Conservation (phyloP, 805 yeast species). For the Sugiyamaella valdiviana region DNA sequence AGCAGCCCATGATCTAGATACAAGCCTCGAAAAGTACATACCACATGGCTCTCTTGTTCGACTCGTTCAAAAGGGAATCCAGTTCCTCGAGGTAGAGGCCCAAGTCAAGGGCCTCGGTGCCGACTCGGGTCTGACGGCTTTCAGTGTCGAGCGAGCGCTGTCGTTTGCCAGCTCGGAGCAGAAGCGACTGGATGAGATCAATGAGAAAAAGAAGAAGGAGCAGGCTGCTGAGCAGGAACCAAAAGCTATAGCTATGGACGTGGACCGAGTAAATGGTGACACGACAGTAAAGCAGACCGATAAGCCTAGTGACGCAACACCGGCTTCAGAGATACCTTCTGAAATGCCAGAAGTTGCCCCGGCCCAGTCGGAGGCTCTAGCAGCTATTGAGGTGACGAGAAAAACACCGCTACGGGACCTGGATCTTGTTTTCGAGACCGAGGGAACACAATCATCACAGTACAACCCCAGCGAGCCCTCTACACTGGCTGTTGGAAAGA, state of each 20-base stretch:
- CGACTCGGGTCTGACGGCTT: neutral
- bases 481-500: slow-evolving; percentile 12
- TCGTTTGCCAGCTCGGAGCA: neutral
- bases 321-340: neutral
- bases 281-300: too few relatives aligned
- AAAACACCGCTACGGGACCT: slow-evolving; percentile 2
- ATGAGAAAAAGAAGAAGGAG: neutral
- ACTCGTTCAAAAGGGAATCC: slow-evolving; percentile 78
- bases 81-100: slow-evolving; percentile 66
- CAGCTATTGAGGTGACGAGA: neutral
- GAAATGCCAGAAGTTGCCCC: neutral
- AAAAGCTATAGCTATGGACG: neutral
- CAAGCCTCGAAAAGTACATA: slow-evolving; percentile 42
- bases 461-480: slow-evolving; percentile 8
- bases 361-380: too few relatives aligned
- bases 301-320: too few relatives aligned
- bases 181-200: slow-evolving; percentile 1
- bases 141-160: slow-evolving; percentile 5
- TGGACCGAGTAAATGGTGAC: too few relatives aligned
- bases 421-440: neutral
- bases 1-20: slow-evolving; percentile 51
- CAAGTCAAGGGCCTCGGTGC: slow-evolving; percentile 34
- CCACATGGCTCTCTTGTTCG: slow-evolving; percentile 79
- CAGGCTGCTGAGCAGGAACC: neutral
- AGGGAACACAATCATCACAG: slow-evolving; percentile 7